Conservation (phyloP, 305 asterid species). For the Rubia occidens region DNA sequence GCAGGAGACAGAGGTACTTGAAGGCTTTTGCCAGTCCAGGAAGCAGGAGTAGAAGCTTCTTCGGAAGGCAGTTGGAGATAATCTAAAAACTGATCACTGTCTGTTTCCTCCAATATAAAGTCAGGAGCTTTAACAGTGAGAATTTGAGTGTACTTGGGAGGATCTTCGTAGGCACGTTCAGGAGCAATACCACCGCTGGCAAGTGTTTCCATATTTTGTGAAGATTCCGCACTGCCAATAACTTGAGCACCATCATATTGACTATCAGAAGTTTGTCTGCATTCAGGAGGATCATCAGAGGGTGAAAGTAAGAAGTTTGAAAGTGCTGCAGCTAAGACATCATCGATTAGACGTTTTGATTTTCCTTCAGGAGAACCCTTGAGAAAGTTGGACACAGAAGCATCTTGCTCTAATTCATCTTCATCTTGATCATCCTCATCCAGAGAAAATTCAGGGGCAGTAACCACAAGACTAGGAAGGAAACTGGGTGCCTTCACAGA, state of each 20-base stretch:
- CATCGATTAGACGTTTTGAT: slow-evolving; percentile 49
- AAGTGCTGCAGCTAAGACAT: slow-evolving; percentile 82
- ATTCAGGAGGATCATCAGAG: slow-evolving; percentile 25
- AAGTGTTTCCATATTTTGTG: slow-evolving; percentile 24
- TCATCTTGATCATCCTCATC: slow-evolving; percentile 48
- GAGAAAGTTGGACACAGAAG: slow-evolving; percentile 4
- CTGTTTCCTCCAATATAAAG: slow-evolving; percentile 39
- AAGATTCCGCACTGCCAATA: slow-evolving; percentile 20
- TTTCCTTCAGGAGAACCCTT: slow-evolving; percentile 32
- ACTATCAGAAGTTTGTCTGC: slow-evolving; percentile 13
- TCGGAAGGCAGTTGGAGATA: slow-evolving; percentile 18
- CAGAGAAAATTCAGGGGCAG: slow-evolving; percentile 65
- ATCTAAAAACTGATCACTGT: slow-evolving; percentile 28
- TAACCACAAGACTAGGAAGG: slow-evolving; percentile 51
- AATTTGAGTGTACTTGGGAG: slow-evolving; percentile 29
- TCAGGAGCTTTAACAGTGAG: slow-evolving; percentile 44
- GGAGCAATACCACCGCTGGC: slow-evolving; percentile 20
- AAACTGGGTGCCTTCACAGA: slow-evolving; percentile 20
- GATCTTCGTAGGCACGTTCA: slow-evolving; percentile 22
- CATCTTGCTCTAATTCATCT: slow-evolving; percentile 26
- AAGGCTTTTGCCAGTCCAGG: slow-evolving; percentile 17
- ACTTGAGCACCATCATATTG: slow-evolving; percentile 26
- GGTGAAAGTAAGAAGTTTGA: slow-evolving; percentile 46
- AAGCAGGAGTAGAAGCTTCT: slow-evolving; percentile 19
- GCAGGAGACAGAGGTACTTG: slow-evolving; percentile 21